phyloP scores from a whole-genome alignment of 257 asterid species.

The Orobanche coerulescens region DNA sequence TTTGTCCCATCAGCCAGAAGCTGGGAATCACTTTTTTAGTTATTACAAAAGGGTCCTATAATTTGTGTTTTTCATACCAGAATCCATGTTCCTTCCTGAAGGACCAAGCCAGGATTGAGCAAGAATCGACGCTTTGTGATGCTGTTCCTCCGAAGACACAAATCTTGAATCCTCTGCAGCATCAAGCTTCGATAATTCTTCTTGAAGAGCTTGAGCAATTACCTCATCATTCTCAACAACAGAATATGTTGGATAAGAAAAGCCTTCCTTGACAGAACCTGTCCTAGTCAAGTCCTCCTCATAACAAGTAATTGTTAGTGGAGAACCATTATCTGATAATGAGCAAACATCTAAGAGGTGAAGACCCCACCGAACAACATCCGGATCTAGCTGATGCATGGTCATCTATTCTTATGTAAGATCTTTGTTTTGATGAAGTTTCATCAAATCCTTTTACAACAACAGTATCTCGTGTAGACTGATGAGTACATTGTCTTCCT shows the following conservation, averaged over 20 bases:
- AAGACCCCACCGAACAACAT: slow-evolving; percentile 80
- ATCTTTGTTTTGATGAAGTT: slow-evolving; percentile 9
- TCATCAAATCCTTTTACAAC: background rate
- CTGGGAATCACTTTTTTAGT: background rate
- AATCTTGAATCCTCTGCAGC: slow-evolving; percentile 39
- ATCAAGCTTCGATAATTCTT: slow-evolving; percentile 56
- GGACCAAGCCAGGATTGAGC: slow-evolving; percentile 71
- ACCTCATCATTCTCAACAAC: slow-evolving; percentile 63
- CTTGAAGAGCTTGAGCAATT: slow-evolving; percentile 74
- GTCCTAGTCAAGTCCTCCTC: slow-evolving; percentile 40
- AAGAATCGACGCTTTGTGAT: slow-evolving; percentile 47
- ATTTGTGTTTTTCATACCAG: slow-evolving; percentile 28
- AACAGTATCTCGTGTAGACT: background rate
- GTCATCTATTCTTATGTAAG: slow-evolving; percentile 23
- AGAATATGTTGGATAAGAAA: slow-evolving; percentile 25
- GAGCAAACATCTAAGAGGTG: slow-evolving; percentile 70
- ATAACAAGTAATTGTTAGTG: slow-evolving; percentile 45
- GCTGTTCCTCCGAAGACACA: slow-evolving; percentile 30
- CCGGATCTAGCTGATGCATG: slow-evolving; percentile 63
- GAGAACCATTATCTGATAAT: slow-evolving; percentile 45
- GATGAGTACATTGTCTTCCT: background rate
- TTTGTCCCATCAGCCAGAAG: too few species aligned
- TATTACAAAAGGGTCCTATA: too few species aligned
- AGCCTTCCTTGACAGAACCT: slow-evolving; percentile 46
- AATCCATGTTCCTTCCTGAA: slow-evolving; percentile 30